phyloP scores from a whole-genome alignment of 139 green algal species.

The Mychonastes homosphaera region DNA sequence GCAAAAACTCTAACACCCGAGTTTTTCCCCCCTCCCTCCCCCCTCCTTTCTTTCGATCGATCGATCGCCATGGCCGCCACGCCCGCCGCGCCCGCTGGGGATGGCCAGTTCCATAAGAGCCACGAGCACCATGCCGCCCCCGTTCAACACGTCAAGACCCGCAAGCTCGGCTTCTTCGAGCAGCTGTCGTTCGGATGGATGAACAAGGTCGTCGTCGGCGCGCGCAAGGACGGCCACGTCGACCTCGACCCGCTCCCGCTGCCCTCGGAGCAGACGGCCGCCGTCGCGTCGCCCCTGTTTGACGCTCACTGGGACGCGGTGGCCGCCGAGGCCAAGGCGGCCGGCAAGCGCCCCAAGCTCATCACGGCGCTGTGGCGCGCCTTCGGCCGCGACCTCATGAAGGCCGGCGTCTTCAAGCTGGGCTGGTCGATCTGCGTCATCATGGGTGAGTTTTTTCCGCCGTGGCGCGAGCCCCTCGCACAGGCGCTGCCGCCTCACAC shows the following conservation, averaged over 20 bases:
- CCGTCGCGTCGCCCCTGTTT: constrained; percentile 25
- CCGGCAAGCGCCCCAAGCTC: constrained; percentile 14
- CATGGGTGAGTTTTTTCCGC: constrained; percentile 4
- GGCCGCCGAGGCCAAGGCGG: constrained; percentile 4
- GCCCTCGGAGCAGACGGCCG: constrained; percentile 28
- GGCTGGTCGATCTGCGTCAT: constrained; percentile 20
- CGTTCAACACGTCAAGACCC: too few relatives aligned
- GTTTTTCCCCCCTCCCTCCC: too few relatives aligned
- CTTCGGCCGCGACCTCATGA: constrained; percentile 22
- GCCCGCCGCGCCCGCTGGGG: too few relatives aligned
- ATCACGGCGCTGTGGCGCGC: constrained; percentile 23
- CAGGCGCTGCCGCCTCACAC: constrained; percentile 11
- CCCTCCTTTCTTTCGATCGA: too few relatives aligned
- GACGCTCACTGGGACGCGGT: constrained; percentile 22
- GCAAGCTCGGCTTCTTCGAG: constrained; percentile 15
- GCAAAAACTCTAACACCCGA: too few relatives aligned
- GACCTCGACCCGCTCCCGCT: constrained; percentile 35
- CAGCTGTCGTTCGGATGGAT: constrained; percentile 23
- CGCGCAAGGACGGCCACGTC: constrained; percentile 21
- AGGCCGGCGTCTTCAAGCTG: constrained; percentile 31
- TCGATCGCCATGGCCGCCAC: too few relatives aligned
- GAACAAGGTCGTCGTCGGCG: constrained; percentile 21
- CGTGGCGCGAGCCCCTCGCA: constrained; percentile 14
- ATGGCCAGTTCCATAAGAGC: too few relatives aligned
- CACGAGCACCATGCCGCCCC: too few relatives aligned